Conservation (phyloP, 345 rosid genomes). For the Populus deltoides region DNA sequence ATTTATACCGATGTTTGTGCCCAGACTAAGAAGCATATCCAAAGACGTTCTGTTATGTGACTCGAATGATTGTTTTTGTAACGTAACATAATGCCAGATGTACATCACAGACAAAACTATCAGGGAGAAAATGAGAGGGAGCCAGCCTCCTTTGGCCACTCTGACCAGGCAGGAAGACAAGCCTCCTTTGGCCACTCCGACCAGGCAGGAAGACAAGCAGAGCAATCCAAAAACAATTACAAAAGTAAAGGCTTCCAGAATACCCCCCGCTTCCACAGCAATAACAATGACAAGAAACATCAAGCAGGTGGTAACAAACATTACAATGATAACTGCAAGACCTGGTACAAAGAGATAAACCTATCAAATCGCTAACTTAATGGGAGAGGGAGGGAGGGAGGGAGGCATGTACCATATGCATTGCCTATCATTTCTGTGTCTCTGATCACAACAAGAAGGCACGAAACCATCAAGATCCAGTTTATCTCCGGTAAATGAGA, state of each 20-base stretch:
- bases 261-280: constrained; percentile 13
- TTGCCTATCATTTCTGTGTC: constrained; percentile 20
- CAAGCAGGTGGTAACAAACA: constrained; percentile 23
- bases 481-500: constrained; percentile 18
- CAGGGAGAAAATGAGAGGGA: constrained; percentile 10
- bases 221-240: constrained; percentile 18
- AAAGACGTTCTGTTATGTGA: constrained; percentile 7
- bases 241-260: neutral
- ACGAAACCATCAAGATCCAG: constrained; percentile 23
- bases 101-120: constrained; percentile 9
- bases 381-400: neutral
- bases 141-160: constrained; percentile 16
- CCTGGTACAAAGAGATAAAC: constrained; percentile 4
- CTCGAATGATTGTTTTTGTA: constrained; percentile 11
- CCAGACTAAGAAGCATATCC: constrained; percentile 9
- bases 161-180: neutral
- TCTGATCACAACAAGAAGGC: constrained; percentile 18
- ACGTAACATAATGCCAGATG: constrained; percentile 21
- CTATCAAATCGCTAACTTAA: neutral
- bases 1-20: constrained; percentile 14
- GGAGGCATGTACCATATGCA: constrained; percentile 22
- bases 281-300: constrained; percentile 18
- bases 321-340: constrained; percentile 15
- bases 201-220: neutral
- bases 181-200: constrained; percentile 6